phyloP scores from a whole-genome alignment of 768 basidiomycete species.

The Solioccasus polychromus region DNA sequence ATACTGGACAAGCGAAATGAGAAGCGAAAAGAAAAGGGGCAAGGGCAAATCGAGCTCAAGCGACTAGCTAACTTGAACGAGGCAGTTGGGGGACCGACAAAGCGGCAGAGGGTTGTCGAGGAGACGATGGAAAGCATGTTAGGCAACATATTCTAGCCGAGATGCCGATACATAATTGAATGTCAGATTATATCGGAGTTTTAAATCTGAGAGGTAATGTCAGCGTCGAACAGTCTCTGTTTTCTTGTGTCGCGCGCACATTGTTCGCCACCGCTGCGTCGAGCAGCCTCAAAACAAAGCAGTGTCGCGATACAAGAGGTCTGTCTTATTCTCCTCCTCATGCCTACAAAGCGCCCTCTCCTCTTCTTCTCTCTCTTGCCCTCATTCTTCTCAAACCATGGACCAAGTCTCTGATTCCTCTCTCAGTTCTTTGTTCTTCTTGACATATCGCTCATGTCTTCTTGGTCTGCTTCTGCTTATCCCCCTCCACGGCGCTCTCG shows the following conservation, averaged over 20 bases:
- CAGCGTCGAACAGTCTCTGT: conserved; percentile 2
- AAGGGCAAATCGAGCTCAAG: conserved; percentile 38
- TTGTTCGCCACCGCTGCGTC: conserved; percentile 40
- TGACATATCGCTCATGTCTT: conserved; percentile 58
- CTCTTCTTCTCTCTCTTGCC: conserved; percentile 60
- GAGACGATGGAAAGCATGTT: conserved; percentile 45
- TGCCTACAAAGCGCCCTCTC: conserved; percentile 71
- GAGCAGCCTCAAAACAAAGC: conserved; percentile 34
- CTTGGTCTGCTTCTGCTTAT: conserved; percentile 69
- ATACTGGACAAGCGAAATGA: conserved; percentile 79
- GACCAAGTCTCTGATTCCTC: conserved; percentile 45
- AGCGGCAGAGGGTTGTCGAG: conserved; percentile 7
- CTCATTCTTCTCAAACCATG: conserved; percentile 45
- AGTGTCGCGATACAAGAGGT: conserved; percentile 72
- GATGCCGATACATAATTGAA: conserved; percentile 10
- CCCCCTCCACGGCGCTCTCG: conserved; percentile 78
- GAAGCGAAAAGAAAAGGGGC: conserved; percentile 57
- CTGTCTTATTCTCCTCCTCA: conserved; percentile 75
- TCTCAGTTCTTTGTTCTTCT: conserved; percentile 38
- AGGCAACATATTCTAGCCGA: conserved; percentile 48
- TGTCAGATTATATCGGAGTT: conserved; percentile 27
- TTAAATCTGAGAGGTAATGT: conserved; percentile 16
- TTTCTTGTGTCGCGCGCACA: conserved; percentile 64
- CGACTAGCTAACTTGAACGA: conserved; percentile 13
- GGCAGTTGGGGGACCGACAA: conserved; percentile 11